Evolutionary conservation across 2,329 filamentous ascomycete genomes (phyloP).

Genomic region (Seiridium cupressi): DNA sequence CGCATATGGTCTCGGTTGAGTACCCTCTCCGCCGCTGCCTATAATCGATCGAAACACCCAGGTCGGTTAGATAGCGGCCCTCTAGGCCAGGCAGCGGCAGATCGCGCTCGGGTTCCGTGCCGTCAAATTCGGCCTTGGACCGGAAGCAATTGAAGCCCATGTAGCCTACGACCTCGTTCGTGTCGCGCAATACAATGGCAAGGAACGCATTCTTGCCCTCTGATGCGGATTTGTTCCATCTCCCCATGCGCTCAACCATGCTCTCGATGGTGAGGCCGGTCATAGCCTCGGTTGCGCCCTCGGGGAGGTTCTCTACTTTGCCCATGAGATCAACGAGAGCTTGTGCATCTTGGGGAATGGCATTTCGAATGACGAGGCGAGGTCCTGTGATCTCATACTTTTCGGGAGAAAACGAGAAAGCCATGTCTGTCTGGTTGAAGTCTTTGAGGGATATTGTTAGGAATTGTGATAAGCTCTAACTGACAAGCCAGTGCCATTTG

Average conservation of each 20-base stretch:
- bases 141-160: slow-evolving; percentile 7
- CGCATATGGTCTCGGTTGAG: neutral
- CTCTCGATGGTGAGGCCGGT: neutral
- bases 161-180: neutral
- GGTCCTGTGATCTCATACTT: neutral
- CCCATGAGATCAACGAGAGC: neutral
- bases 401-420: neutral
- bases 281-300: neutral
- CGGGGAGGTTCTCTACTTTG: slow-evolving; percentile 3
- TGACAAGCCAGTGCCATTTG: too few relatives aligned
- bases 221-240: neutral
- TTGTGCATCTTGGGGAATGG: neutral
- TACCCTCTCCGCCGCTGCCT: neutral
- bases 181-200: neutral
- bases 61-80: slow-evolving; percentile 2
- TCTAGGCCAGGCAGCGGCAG: neutral
- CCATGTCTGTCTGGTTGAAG: neutral
- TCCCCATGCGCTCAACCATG: neutral
- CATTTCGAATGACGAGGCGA: neutral
- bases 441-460: too few relatives aligned
- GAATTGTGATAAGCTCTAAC: too few relatives aligned
- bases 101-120: neutral
- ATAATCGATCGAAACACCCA: slow-evolving; percentile 1
- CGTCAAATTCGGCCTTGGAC: neutral
- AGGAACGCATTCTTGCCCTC: neutral